These are phyloP conservation scores for Pythium dissotocum DNA, from an alignment of 352 stramenopile genomes.

Conservation along the genomic window DNA sequence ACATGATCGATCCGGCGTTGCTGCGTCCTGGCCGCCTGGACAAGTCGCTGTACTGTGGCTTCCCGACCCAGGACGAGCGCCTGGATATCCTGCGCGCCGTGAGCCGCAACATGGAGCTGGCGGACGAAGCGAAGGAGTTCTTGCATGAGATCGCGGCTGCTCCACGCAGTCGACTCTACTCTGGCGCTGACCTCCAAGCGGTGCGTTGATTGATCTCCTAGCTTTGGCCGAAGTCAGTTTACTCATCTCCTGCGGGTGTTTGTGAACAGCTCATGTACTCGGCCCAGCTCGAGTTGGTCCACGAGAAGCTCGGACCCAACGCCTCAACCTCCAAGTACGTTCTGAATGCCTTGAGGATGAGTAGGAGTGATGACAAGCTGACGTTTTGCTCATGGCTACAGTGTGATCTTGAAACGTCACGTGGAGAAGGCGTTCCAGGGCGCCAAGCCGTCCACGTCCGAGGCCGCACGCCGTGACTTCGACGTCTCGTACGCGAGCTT, in stretches of 20 bases:
- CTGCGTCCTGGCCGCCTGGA: conserved; percentile 94
- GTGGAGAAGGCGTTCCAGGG: conserved; percentile 63
- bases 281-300: conserved; percentile 92
- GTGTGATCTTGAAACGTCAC: conserved; percentile 54
- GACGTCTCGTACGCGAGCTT: conserved; percentile 73
- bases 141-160: conserved; percentile 70
- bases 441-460: conserved; percentile 72
- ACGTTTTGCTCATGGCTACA: conserved; percentile 11
- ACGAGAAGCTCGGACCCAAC: conserved; percentile 80
- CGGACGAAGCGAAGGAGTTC: conserved; percentile 63
- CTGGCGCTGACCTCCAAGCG: conserved; percentile 92
- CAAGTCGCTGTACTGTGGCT: conserved; percentile 93
- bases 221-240: neutral
- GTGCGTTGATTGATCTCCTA: conserved; percentile 37
- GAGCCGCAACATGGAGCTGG: conserved; percentile 76
- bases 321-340: conserved; percentile 47
- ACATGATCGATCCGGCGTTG: conserved; percentile 96
- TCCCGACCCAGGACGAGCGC: conserved; percentile 78
- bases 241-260: neutral
- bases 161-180: conserved; percentile 84
- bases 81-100: conserved; percentile 81
- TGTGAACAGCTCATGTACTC: conserved; percentile 87
- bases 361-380: neutral
- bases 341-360: neutral
- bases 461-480: conserved; percentile 56